These are phyloP conservation scores for Acanthochlamys bracteata DNA, from an alignment of 106 monocot species.

Conservation along the genomic window DNA sequence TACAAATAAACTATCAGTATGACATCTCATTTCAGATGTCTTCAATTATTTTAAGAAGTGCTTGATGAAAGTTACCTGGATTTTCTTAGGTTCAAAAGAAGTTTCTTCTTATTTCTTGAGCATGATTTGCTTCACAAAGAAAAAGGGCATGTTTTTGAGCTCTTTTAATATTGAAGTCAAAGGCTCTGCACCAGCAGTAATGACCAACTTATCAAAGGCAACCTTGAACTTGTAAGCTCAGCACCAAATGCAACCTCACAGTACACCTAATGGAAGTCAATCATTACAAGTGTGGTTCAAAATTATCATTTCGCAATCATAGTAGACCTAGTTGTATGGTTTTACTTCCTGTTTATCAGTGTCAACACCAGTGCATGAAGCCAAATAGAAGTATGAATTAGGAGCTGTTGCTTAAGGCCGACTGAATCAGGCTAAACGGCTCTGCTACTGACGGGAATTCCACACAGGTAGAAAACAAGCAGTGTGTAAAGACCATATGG, in stretches of 20 bases:
- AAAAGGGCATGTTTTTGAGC: constrained; percentile 46
- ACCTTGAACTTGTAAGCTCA: constrained; percentile 45
- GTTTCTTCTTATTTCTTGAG: constrained; percentile 56
- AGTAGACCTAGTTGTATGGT: too few species aligned
- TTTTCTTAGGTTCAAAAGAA: constrained; percentile 55
- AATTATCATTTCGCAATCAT: too few species aligned
- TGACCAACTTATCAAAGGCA: constrained; percentile 69
- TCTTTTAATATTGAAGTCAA: constrained; percentile 60
- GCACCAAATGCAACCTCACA: constrained; percentile 24
- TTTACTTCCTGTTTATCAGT: constrained; percentile 35
- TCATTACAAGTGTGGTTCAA: too few species aligned
- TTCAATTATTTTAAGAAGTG: too few species aligned
- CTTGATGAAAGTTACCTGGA: constrained; percentile 36
- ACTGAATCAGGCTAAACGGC: constrained; percentile 46
- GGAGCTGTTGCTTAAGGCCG: constrained; percentile 25
- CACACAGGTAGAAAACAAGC: constrained; percentile 64
- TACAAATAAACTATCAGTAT: too few species aligned
- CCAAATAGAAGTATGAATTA: constrained; percentile 42
- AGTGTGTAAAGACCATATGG: constrained; percentile 75
- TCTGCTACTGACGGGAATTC: constrained; percentile 66
- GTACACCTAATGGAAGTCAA: constrained; percentile 27
- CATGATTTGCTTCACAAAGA: constrained; percentile 62
- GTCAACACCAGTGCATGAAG: constrained; percentile 30
- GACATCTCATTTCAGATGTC: too few species aligned
- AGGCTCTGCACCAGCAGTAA: constrained; percentile 52